Percentiles rank a stretch among this genome's conserved stretches.
Conservation (phyloP, 2,329 filamentous ascomycete genomes). For the Fusarium chuoi region DNA sequence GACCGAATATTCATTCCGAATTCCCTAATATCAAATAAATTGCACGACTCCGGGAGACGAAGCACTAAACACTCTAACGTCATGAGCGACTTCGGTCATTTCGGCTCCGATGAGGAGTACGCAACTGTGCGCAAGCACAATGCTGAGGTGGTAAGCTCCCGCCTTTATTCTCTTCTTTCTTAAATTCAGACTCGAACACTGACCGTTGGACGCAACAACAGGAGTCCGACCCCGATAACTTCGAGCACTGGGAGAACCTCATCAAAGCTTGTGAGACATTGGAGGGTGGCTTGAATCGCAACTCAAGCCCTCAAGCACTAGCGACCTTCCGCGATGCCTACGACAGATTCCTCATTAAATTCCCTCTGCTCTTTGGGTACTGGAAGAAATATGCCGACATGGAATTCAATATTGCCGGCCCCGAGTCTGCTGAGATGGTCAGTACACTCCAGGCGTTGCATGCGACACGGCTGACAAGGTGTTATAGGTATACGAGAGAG, state of each 20-base stretch:
- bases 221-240: conserved; percentile 84
- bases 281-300: conserved; percentile 94
- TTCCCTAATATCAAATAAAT: conserved; percentile 11
- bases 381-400: conserved; percentile 99
- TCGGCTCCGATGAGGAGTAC: conserved; percentile 82
- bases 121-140: conserved; percentile 83
- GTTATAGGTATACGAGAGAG: conserved; percentile 89
- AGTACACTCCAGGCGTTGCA: conserved; percentile 40
- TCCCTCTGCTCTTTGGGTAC: conserved; percentile 95
- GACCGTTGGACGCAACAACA: conserved; percentile 44
- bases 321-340: conserved; percentile 87
- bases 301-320: conserved; percentile 94
- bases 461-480: conserved; percentile 17
- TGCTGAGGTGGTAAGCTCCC: conserved; percentile 72
- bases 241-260: conserved; percentile 94
- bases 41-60: conserved; percentile 16
- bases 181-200: conserved; percentile 26
- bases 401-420: conserved; percentile 96
- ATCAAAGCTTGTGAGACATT: conserved; percentile 83
- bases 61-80: conserved; percentile 25
- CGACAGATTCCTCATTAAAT: conserved; percentile 93
- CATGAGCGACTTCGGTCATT: conserved; percentile 78
- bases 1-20: background rate
- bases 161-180: background rate
- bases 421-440: conserved; percentile 97